phyloP scores from a whole-genome alignment of 805 yeast genomes.

The Candida coquimbonensis region DNA sequence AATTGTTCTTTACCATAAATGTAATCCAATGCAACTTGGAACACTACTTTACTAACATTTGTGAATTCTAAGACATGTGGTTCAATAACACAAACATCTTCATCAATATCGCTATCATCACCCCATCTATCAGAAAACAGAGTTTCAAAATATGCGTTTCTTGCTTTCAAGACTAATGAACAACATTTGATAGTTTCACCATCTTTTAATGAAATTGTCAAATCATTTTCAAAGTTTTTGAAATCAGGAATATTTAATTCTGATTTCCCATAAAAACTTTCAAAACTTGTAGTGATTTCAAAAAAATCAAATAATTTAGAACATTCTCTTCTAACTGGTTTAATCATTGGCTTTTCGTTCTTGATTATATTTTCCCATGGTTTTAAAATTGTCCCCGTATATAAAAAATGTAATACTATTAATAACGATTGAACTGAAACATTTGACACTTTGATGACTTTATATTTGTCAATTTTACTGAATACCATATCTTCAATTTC shows the following conservation, averaged over 20 bases:
- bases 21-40: slow-evolving; percentile 44
- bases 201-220: slow-evolving; percentile 38
- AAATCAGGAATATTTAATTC: slow-evolving; percentile 4
- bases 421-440: slow-evolving; percentile 22
- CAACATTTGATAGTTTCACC: slow-evolving; percentile 37
- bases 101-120: neutral
- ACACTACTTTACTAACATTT: slow-evolving; percentile 34
- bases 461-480: slow-evolving; percentile 3
- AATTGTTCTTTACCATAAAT: slow-evolving; percentile 48
- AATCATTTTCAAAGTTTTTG: slow-evolving; percentile 28
- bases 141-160: slow-evolving; percentile 61
- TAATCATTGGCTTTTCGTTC: slow-evolving; percentile 9
- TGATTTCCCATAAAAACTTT: neutral
- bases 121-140: slow-evolving; percentile 52
- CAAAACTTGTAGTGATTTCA: slow-evolving; percentile 12
- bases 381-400: slow-evolving; percentile 38
- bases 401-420: slow-evolving; percentile 41
- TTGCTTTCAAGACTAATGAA: slow-evolving; percentile 42
- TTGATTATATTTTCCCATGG: slow-evolving; percentile 38
- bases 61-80: slow-evolving; percentile 32
- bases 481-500: slow-evolving; percentile 14
- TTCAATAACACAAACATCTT: neutral
- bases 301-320: neutral
- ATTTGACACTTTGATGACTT: slow-evolving; percentile 19
- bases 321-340: slow-evolving; percentile 5